Conservation (phyloP, 768 basidiomycete genomes). For the Lepiota brunneoincarnata region DNA sequence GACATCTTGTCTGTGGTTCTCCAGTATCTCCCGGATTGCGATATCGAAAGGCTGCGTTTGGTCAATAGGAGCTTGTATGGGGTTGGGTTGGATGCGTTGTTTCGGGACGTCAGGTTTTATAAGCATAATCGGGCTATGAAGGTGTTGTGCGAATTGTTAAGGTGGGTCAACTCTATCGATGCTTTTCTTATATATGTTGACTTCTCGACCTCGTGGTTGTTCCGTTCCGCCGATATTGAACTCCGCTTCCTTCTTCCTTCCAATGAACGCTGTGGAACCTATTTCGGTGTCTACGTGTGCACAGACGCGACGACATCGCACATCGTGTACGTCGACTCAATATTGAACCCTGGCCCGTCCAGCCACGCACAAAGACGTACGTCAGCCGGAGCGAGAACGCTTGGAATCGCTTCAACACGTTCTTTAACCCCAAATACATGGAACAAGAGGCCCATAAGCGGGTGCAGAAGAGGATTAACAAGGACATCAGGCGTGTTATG, state of each 20-base stretch:
- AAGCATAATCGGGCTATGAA: conserved; percentile 20
- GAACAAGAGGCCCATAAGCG: conserved; percentile 30
- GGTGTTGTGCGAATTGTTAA: conserved; percentile 20
- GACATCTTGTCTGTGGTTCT: conserved; percentile 22
- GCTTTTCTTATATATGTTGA: neutral
- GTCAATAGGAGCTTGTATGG: conserved; percentile 21
- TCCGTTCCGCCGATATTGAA: too few relatives aligned
- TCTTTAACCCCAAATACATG: conserved; percentile 28
- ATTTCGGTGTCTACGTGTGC: too few relatives aligned
- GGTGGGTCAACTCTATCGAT: conserved; percentile 12
- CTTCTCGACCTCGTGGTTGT: neutral
- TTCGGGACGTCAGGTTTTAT: conserved; percentile 18
- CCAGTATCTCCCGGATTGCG: conserved; percentile 17
- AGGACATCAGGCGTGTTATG: conserved; percentile 32
- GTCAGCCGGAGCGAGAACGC: conserved; percentile 26
- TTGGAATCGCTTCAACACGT: conserved; percentile 22
- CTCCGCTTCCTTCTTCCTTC: neutral
- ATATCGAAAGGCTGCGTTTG: conserved; percentile 15
- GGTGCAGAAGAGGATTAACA: conserved; percentile 31
- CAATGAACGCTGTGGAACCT: too few relatives aligned
- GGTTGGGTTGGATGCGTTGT: conserved; percentile 20
- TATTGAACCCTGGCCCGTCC: conserved; percentile 40
- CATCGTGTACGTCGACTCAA: neutral
- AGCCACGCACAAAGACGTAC: conserved; percentile 29
- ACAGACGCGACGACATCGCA: neutral